Evolutionary conservation across 2,329 filamentous ascomycete genomes (phyloP).

Genomic region (Zopfia rhizophila): DNA sequence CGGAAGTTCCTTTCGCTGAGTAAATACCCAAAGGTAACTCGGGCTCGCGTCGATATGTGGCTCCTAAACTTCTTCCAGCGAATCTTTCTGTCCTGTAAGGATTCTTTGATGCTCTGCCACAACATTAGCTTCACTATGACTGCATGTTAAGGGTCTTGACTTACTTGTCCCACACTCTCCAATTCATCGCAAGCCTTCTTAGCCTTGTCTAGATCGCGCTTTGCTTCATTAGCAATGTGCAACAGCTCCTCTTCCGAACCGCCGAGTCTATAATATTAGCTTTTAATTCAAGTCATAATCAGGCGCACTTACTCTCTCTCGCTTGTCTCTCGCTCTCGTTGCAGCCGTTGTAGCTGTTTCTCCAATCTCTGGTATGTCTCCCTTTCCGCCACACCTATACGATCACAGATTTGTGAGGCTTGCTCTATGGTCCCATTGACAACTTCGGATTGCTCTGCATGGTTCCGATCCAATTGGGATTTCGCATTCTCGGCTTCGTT

Average conservation of each 20-base stretch:
- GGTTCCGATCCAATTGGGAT: conserved; percentile 35
- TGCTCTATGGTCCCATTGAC: conserved; percentile 35
- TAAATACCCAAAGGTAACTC: conserved; percentile 87
- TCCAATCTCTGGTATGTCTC: conserved; percentile 46
- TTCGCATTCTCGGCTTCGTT: conserved; percentile 43
- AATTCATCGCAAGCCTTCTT: conserved; percentile 21
- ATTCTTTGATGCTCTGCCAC: conserved; percentile 63
- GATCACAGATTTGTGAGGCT: conserved; percentile 33
- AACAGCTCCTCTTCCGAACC: conserved; percentile 46
- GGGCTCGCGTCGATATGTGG: conserved; percentile 85
- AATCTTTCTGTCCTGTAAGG: conserved; percentile 74
- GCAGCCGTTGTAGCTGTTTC: conserved; percentile 40
- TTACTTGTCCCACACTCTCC: conserved; percentile 33
- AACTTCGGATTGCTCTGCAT: conserved; percentile 35
- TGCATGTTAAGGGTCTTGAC: conserved; percentile 26
- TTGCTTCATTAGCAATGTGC: conserved; percentile 40
- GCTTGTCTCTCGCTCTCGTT: conserved; percentile 35
- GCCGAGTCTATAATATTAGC: conserved; percentile 34
- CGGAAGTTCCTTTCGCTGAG: conserved; percentile 90
- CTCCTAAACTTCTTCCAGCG: conserved; percentile 86
- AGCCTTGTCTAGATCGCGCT: conserved; percentile 25
- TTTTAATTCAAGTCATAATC: background rate
- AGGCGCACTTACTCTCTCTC: conserved; percentile 34
- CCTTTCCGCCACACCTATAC: conserved; percentile 42
- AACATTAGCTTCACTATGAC: conserved; percentile 18